These are phyloP conservation scores for Xylaria arbuscula DNA, from an alignment of 2,329 filamentous ascomycete species.

Conservation along the genomic window DNA sequence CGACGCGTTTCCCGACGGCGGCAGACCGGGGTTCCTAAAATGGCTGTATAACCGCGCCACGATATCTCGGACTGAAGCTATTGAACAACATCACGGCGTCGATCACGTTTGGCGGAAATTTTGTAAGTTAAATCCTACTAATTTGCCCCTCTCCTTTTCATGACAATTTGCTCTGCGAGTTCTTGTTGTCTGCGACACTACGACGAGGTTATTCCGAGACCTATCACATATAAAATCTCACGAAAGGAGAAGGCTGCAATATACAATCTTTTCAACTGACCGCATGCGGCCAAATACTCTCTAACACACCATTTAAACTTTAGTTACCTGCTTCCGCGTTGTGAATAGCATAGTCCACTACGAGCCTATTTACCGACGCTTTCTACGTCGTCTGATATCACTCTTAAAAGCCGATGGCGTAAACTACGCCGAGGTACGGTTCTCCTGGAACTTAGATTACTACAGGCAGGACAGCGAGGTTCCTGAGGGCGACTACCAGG, in stretches of 20 bases:
- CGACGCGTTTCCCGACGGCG: constrained; percentile 78
- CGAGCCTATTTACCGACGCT: constrained; percentile 86
- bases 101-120: constrained; percentile 90
- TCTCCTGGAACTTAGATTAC: constrained; percentile 79
- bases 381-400: constrained; percentile 76
- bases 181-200: not conserved
- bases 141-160: not conserved
- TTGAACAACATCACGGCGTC: constrained; percentile 84
- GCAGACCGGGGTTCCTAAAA: constrained; percentile 75
- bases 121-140: constrained; percentile 53
- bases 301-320: constrained; percentile 21
- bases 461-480: constrained; percentile 71
- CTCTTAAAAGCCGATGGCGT: constrained; percentile 84
- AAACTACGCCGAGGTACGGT: constrained; percentile 82
- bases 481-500: constrained; percentile 73
- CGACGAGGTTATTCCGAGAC: not conserved
- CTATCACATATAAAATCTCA: not conserved
- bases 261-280: not conserved
- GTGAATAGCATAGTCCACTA: constrained; percentile 83
- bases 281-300: not conserved
- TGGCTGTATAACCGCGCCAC: constrained; percentile 82
- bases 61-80: constrained; percentile 76
- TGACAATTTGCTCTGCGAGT: not conserved
- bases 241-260: not conserved
- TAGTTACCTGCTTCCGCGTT: constrained; percentile 71